phyloP scores from a whole-genome alignment of 768 basidiomycete genomes.

The Hydnum rufescens region DNA sequence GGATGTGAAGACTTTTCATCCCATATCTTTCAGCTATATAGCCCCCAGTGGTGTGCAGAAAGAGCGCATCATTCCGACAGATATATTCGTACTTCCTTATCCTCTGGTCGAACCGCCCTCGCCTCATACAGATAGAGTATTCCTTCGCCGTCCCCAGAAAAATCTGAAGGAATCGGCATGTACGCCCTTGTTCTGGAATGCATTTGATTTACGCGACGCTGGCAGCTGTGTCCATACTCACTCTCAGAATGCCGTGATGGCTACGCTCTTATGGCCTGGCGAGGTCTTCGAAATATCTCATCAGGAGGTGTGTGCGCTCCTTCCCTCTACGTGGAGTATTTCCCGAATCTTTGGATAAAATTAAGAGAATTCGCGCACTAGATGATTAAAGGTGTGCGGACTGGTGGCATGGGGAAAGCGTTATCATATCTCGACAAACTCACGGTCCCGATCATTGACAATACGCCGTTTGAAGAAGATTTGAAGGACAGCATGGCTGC shows the following conservation, averaged over 20 bases:
- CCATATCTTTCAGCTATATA: constrained; percentile 27
- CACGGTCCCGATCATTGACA: constrained; percentile 73
- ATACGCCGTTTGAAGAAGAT: constrained; percentile 81
- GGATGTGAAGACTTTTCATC: background rate
- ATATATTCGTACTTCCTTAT: constrained; percentile 77
- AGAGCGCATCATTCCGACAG: constrained; percentile 60
- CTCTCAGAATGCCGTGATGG: constrained; percentile 79
- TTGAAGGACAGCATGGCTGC: constrained; percentile 74
- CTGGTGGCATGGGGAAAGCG: constrained; percentile 54
- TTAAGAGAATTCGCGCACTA: no score
- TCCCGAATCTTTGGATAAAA: background rate
- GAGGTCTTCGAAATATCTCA: constrained; percentile 62
- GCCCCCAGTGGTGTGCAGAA: constrained; percentile 85
- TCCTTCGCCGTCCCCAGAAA: constrained; percentile 50
- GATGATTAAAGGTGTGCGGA: constrained; percentile 84
- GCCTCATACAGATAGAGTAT: constrained; percentile 48
- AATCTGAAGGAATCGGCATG: constrained; percentile 73
- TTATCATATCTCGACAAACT: constrained; percentile 73
- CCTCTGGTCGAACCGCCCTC: constrained; percentile 37
- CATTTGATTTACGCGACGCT: constrained; percentile 57
- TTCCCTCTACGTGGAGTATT: constrained; percentile 18
- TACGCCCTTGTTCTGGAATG: constrained; percentile 85
- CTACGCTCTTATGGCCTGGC: constrained; percentile 56
- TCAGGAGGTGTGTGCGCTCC: constrained; percentile 31
- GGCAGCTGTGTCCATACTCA: constrained; percentile 85